Conservation (phyloP, 2,329 filamentous ascomycete genomes). For the Sporothrix schenckii region DNA sequence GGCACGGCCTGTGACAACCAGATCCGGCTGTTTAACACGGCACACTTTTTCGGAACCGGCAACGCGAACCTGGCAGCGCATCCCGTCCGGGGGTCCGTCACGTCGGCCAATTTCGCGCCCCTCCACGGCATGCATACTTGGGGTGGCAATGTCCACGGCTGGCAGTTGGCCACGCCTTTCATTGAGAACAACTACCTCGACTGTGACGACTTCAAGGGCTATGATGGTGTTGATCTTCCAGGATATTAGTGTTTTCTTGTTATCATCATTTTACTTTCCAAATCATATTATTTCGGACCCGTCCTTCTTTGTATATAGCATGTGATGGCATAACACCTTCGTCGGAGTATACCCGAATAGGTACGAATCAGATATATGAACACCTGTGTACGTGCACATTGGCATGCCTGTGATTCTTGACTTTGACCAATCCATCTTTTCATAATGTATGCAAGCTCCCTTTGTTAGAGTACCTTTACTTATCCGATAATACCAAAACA, state of each 20-base stretch:
- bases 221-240: conserved; percentile 33
- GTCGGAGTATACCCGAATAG: background rate
- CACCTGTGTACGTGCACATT: background rate
- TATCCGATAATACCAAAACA: background rate
- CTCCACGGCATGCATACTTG: conserved; percentile 36
- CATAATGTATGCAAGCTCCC: background rate
- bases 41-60: conserved; percentile 37
- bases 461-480: background rate
- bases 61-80: conserved; percentile 36
- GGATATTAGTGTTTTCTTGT: conserved; percentile 26
- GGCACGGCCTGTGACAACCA: conserved; percentile 49
- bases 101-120: conserved; percentile 37
- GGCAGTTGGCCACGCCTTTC: conserved; percentile 43
- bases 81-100: conserved; percentile 39
- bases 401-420: too few relatives aligned
- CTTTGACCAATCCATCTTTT: background rate
- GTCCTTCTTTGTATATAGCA: background rate
- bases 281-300: too few relatives aligned
- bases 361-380: conserved; percentile 4
- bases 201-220: conserved; percentile 41
- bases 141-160: conserved; percentile 35
- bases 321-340: background rate
- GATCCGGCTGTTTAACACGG: conserved; percentile 43
- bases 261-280: too few relatives aligned
- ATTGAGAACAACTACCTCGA: conserved; percentile 43